Conservation (phyloP, 495 filamentous ascomycete genomes). For the Xylaria grammica region DNA sequence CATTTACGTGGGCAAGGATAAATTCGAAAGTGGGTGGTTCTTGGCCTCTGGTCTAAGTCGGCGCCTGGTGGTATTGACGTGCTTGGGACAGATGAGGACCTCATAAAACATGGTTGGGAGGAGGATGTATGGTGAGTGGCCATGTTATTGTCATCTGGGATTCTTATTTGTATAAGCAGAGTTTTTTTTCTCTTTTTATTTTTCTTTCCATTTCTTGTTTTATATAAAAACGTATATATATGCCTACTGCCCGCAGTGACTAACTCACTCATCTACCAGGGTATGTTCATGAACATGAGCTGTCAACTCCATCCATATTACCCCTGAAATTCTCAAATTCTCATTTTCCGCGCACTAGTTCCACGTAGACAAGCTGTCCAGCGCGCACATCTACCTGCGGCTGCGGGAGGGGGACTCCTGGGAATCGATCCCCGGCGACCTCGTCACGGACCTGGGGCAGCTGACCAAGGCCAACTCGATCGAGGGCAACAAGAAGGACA, state of each 20-base stretch:
- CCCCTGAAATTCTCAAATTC: background rate
- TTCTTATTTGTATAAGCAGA: background rate
- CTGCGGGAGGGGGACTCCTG: conserved; percentile 81
- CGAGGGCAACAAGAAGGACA: conserved; percentile 99
- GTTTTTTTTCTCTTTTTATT: background rate
- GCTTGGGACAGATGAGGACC: conserved; percentile 79
- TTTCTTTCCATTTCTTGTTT: background rate
- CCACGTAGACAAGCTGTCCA: conserved; percentile 96
- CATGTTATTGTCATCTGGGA: background rate
- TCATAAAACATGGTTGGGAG: conserved; percentile 91
- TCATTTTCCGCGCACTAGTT: no score
- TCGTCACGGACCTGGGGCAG: conserved; percentile 88
- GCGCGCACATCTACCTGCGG: conserved; percentile 93
- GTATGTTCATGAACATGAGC: conserved; percentile 24
- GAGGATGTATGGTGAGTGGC: conserved; percentile 86
- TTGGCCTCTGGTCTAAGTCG: conserved; percentile 20
- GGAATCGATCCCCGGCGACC: conserved; percentile 76
- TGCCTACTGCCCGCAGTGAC: background rate
- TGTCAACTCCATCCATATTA: conserved; percentile 15
- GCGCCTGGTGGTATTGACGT: conserved; percentile 34
- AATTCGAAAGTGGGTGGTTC: conserved; percentile 84
- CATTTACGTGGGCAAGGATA: conserved; percentile 97
- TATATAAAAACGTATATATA: conserved; percentile 20
- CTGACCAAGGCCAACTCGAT: conserved; percentile 99
- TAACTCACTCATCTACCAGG: conserved; percentile 25